phyloP scores from a whole-genome alignment of 768 basidiomycete genomes.

The Hygrocybe punicea region DNA sequence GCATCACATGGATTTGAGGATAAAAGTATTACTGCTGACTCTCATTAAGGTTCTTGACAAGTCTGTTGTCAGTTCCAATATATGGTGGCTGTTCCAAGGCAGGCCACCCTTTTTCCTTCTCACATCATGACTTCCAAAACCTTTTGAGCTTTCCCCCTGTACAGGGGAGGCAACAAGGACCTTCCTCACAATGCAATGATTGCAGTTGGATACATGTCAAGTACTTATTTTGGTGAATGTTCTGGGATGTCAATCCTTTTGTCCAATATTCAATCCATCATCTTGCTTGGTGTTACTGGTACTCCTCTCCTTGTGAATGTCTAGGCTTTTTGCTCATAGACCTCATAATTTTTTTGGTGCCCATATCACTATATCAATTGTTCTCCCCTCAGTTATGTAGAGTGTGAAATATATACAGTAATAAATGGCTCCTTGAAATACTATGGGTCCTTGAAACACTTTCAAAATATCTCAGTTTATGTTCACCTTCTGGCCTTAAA shows the following conservation, averaged over 20 bases:
- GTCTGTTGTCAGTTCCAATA: constrained; percentile 3
- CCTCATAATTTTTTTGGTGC: no score
- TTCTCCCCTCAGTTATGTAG: no score
- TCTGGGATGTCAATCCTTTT: neutral
- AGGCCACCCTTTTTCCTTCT: neutral
- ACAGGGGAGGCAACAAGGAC: neutral
- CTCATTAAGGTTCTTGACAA: neutral
- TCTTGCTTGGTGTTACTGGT: neutral
- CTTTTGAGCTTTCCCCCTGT: neutral
- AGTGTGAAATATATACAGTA: no score
- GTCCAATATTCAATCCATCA: neutral
- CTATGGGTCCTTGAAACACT: no score
- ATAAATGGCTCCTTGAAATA: no score
- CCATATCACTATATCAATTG: no score
- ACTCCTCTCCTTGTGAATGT: neutral
- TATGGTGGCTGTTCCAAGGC: constrained; percentile 3
- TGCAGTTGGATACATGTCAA: neutral
- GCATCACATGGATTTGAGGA: neutral
- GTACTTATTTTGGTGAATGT: neutral
- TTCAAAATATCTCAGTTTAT: no score
- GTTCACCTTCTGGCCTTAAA: no score
- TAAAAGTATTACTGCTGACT: neutral
- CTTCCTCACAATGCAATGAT: neutral
- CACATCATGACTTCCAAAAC: neutral
- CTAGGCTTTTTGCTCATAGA: no score